Evolutionary conservation across 1,139 yeast genomes (phyloP).

Genomic region (Candida labiduridarum): DNA sequence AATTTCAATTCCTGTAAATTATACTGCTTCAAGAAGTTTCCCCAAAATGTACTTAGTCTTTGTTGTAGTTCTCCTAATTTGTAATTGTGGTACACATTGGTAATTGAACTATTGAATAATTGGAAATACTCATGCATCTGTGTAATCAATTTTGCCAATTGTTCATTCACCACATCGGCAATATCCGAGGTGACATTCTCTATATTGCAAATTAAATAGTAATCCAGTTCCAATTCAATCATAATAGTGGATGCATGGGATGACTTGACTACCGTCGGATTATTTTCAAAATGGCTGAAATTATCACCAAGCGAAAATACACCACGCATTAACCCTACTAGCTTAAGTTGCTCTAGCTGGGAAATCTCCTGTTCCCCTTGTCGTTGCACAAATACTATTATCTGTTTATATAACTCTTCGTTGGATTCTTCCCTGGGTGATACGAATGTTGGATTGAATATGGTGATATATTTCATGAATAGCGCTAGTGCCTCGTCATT

Average conservation of each 20-base stretch:
- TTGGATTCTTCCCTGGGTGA: constrained; percentile 26
- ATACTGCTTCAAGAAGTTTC: constrained; percentile 28
- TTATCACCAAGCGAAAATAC: constrained; percentile 30
- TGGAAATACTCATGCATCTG: constrained; percentile 29
- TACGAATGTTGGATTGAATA: constrained; percentile 27
- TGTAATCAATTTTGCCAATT: constrained; percentile 27
- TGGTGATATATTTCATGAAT: constrained; percentile 1
- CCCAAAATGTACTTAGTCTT: constrained; percentile 31
- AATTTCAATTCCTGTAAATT: constrained; percentile 26
- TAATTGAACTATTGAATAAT: constrained; percentile 30
- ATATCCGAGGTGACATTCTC: constrained; percentile 15
- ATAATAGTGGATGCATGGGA: constrained; percentile 30
- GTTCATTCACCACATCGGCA: constrained; percentile 28
- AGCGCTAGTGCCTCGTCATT: not conserved
- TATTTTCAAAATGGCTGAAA: constrained; percentile 16
- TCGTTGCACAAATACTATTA: constrained; percentile 29
- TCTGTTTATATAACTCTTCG: constrained; percentile 32
- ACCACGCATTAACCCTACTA: constrained; percentile 44
- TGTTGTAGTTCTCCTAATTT: constrained; percentile 21
- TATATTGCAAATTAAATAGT: constrained; percentile 32
- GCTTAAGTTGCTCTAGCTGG: constrained; percentile 29
- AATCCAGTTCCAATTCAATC: constrained; percentile 28
- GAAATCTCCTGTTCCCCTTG: constrained; percentile 15
- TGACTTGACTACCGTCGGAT: constrained; percentile 28
- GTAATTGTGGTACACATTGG: constrained; percentile 19